Evolutionary conservation across 495 filamentous ascomycete genomes (phyloP).

Genomic region (Hyphodiscus hymeniophilus): DNA sequence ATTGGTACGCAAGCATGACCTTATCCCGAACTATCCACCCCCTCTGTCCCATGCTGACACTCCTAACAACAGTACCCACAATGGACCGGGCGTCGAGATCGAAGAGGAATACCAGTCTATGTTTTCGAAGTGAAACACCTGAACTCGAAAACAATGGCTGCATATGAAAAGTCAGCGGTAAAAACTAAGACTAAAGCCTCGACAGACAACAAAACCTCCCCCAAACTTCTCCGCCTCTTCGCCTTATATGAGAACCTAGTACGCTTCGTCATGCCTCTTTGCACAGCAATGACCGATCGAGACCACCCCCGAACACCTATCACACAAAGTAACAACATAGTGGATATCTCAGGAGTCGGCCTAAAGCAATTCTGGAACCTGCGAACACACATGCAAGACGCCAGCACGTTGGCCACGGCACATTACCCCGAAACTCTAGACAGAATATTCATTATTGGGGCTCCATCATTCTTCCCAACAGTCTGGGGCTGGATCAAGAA

Average conservation of each 20-base stretch:
- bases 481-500: constrained; percentile 94
- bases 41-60: background rate
- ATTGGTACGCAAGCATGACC: constrained; percentile 45
- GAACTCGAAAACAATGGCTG: constrained; percentile 66
- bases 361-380: constrained; percentile 92
- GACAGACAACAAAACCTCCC: constrained; percentile 50
- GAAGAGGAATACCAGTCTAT: constrained; percentile 81
- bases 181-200: constrained; percentile 42
- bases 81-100: constrained; percentile 84
- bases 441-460: constrained; percentile 82
- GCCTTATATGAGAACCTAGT: constrained; percentile 85
- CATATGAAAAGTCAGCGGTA: constrained; percentile 57
- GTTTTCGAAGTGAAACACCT: constrained; percentile 79
- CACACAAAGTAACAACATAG: constrained; percentile 81
- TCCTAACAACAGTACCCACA: constrained; percentile 62
- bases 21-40: background rate
- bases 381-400: constrained; percentile 85
- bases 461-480: constrained; percentile 84
- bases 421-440: constrained; percentile 90
- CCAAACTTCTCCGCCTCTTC: constrained; percentile 71
- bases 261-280: constrained; percentile 78
- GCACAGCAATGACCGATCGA: constrained; percentile 59
- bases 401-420: constrained; percentile 74
- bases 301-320: constrained; percentile 67
- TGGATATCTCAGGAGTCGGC: constrained; percentile 76